Conservation (phyloP, 192 early-diverging fungal species). For the Gamsiella multidivaricata region DNA sequence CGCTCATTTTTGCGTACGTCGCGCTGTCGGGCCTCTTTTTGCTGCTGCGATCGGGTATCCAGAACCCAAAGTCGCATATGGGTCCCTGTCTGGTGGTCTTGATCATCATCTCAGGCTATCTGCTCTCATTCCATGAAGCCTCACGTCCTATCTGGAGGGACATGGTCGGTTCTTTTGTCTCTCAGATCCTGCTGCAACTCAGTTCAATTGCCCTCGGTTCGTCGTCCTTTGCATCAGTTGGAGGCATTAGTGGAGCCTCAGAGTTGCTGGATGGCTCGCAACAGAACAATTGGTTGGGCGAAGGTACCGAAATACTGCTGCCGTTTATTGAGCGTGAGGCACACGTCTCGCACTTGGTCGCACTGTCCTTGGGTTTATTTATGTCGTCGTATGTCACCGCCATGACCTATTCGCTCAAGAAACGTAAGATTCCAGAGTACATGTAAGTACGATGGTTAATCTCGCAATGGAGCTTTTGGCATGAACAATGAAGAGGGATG, state of each 20-base stretch:
- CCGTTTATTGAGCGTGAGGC: constrained; percentile 45
- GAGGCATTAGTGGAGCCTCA: not conserved
- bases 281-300: constrained; percentile 29
- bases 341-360: constrained; percentile 38
- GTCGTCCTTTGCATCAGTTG: not conserved
- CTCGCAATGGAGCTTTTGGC: not conserved
- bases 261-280: not conserved
- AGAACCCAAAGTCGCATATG: constrained; percentile 38
- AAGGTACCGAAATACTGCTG: constrained; percentile 17
- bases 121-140: constrained; percentile 44
- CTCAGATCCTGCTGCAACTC: constrained; percentile 36
- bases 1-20: constrained; percentile 47
- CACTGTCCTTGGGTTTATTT: constrained; percentile 43
- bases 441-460: constrained; percentile 18
- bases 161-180: constrained; percentile 27
- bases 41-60: constrained; percentile 39
- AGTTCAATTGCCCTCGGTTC: constrained; percentile 20
- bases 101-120: constrained; percentile 41
- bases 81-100: constrained; percentile 13
- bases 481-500: not conserved
- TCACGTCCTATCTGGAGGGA: constrained; percentile 42
- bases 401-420: constrained; percentile 50
- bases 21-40: constrained; percentile 45
- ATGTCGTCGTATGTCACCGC: constrained; percentile 49
- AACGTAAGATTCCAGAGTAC: constrained; percentile 40